phyloP scores from a whole-genome alignment of 1,139 yeast genomes.

The Debaryomycetaceae sp. region DNA sequence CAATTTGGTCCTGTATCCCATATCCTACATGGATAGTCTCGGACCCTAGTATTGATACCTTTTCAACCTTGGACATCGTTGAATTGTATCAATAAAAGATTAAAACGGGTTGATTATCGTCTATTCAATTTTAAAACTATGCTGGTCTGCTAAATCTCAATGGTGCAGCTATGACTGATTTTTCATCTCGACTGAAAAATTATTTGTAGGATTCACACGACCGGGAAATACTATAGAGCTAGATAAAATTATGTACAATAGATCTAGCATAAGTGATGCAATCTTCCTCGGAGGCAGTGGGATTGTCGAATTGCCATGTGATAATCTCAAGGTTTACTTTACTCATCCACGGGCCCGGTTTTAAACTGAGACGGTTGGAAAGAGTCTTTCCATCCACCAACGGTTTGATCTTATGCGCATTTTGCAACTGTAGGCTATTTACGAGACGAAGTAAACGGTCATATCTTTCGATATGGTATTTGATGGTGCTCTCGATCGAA shows the following conservation, averaged over 20 bases:
- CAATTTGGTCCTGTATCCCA: constrained; percentile 73
- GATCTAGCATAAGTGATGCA: constrained; percentile 46
- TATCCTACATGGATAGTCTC: constrained; percentile 92
- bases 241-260: constrained; percentile 8
- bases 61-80: constrained; percentile 35
- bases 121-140: not conserved
- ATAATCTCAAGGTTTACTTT: constrained; percentile 52
- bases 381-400: constrained; percentile 70
- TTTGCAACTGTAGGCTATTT: constrained; percentile 26
- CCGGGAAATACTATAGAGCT: not conserved
- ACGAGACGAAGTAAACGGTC: constrained; percentile 28
- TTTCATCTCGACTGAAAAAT: not conserved
- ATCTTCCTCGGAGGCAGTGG: constrained; percentile 48
- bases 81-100: not conserved
- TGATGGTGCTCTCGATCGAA: constrained; percentile 2
- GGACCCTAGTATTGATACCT: constrained; percentile 72
- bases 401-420: constrained; percentile 48
- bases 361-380: constrained; percentile 44
- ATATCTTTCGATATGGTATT: constrained; percentile 22
- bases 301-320: constrained; percentile 75
- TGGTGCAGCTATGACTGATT: constrained; percentile 1
- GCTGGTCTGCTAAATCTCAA: not conserved
- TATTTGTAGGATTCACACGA: not conserved
- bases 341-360: constrained; percentile 87
- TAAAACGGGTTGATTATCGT: not conserved